Conservation (phyloP, 1,139 yeast species). For the Protomyces gravidus region DNA sequence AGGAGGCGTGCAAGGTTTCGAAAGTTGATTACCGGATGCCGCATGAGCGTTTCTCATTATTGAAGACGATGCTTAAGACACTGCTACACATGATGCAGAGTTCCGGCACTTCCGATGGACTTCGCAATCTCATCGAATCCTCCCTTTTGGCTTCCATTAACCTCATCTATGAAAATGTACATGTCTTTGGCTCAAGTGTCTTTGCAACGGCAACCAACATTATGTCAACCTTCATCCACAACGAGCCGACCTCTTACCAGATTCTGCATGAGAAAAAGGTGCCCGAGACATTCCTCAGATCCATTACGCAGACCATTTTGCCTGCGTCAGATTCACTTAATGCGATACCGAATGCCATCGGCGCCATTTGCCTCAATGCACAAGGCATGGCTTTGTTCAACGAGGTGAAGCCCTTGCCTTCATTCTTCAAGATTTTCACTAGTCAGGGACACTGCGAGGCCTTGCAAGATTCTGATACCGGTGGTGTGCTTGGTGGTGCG, state of each 20-base stretch:
- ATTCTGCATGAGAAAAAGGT: constrained; percentile 76
- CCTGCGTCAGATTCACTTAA: constrained; percentile 55
- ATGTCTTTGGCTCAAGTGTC: constrained; percentile 65
- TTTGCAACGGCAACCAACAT: constrained; percentile 62
- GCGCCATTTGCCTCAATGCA: constrained; percentile 75
- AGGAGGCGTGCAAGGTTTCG: neutral
- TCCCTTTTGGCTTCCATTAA: constrained; percentile 62
- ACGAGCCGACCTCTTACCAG: constrained; percentile 85
- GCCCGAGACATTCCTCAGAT: constrained; percentile 58
- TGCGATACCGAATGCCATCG: constrained; percentile 70
- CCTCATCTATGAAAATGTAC: constrained; percentile 55
- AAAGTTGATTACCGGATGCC: constrained; percentile 55
- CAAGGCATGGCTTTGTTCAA: constrained; percentile 63
- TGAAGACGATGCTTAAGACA: constrained; percentile 52
- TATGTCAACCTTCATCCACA: constrained; percentile 70
- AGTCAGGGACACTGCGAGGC: constrained; percentile 50
- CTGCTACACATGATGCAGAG: constrained; percentile 62
- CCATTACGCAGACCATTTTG: constrained; percentile 51
- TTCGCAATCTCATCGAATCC: constrained; percentile 81
- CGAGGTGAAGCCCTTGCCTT: constrained; percentile 47
- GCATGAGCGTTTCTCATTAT: constrained; percentile 56
- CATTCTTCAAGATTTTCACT: constrained; percentile 53
- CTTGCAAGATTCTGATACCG: constrained; percentile 49
- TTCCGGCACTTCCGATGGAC: constrained; percentile 70
- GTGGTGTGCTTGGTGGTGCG: constrained; percentile 58